Conservation (phyloP, 805 yeast genomes). For the Tanozyma kutaoensis region DNA sequence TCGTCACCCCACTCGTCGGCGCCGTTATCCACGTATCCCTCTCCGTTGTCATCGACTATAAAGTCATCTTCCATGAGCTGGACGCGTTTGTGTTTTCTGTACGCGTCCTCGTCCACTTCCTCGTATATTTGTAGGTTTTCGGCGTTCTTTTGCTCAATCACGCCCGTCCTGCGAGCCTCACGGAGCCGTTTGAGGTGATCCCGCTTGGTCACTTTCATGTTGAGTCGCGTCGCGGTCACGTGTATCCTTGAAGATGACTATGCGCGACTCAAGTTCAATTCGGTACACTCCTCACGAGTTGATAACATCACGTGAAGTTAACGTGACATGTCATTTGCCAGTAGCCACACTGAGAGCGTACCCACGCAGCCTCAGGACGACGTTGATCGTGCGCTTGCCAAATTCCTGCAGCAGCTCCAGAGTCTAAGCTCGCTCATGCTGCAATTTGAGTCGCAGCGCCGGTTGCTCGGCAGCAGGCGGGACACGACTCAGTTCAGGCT, state of each 20-base stretch:
- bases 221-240: no score
- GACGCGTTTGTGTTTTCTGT: constrained; percentile 62
- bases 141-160: constrained; percentile 20
- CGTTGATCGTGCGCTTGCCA: constrained; percentile 17
- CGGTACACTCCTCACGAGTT: no score
- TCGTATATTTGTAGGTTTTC: constrained; percentile 60
- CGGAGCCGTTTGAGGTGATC: constrained; percentile 48
- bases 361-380: constrained; percentile 8
- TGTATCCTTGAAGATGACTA: no score
- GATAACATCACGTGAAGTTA: no score
- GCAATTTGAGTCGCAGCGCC: constrained; percentile 33
- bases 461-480: constrained; percentile 38
- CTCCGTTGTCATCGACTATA: constrained; percentile 88
- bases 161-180: constrained; percentile 50
- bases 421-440: constrained; percentile 36
- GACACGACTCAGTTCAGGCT: constrained; percentile 24
- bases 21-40: constrained; percentile 90
- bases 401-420: constrained; percentile 27
- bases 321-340: constrained; percentile 45
- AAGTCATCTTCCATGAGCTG: constrained; percentile 83
- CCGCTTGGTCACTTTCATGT: constrained; percentile 7
- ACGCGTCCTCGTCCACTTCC: constrained; percentile 73
- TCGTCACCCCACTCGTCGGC: constrained; percentile 74
- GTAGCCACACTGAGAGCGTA: constrained; percentile 27
- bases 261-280: no score